Percentiles rank a stretch among this genome's conserved stretches.
These are phyloP conservation scores for Monascus ruber DNA, from an alignment of 2,329 filamentous ascomycete genomes.

Conservation along the genomic window DNA sequence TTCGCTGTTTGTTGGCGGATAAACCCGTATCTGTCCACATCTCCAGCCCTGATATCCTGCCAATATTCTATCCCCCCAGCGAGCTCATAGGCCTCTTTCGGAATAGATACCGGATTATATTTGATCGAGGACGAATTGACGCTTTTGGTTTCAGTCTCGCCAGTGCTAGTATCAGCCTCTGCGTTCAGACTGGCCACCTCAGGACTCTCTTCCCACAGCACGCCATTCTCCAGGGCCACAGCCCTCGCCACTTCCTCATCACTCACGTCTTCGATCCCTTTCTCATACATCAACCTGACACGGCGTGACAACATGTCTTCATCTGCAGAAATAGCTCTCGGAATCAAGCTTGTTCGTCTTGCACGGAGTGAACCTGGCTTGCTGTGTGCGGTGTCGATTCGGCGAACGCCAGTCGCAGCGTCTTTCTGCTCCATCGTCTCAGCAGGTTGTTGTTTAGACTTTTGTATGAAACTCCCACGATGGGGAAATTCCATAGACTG, in stretches of 20 bases:
- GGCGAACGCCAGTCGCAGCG: constrained; percentile 10
- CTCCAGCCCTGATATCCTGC: constrained; percentile 46
- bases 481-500: constrained; percentile 48
- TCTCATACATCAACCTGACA: constrained; percentile 53
- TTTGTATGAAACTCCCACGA: constrained; percentile 48
- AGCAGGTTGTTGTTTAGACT: constrained; percentile 8
- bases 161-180: constrained; percentile 14
- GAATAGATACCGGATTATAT: constrained; percentile 14
- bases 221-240: constrained; percentile 26
- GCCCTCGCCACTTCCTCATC: constrained; percentile 29
- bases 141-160: constrained; percentile 16
- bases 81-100: constrained; percentile 43
- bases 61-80: constrained; percentile 56
- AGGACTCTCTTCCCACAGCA: constrained; percentile 29
- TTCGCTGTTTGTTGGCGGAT: constrained; percentile 32
- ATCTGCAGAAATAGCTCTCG: constrained; percentile 49
- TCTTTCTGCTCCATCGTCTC: constrained; percentile 7
- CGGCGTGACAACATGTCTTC: constrained; percentile 52
- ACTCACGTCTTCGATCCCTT: constrained; percentile 45
- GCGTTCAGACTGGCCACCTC: constrained; percentile 17
- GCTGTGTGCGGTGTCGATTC: constrained; percentile 14
- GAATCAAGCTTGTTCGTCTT: constrained; percentile 25
- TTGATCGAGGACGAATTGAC: constrained; percentile 17
- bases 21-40: constrained; percentile 57
- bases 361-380: constrained; percentile 27